These are phyloP conservation scores for Pestalotiopsis sp. DNA, from an alignment of 2,329 filamentous ascomycete species.

Conservation along the genomic window DNA sequence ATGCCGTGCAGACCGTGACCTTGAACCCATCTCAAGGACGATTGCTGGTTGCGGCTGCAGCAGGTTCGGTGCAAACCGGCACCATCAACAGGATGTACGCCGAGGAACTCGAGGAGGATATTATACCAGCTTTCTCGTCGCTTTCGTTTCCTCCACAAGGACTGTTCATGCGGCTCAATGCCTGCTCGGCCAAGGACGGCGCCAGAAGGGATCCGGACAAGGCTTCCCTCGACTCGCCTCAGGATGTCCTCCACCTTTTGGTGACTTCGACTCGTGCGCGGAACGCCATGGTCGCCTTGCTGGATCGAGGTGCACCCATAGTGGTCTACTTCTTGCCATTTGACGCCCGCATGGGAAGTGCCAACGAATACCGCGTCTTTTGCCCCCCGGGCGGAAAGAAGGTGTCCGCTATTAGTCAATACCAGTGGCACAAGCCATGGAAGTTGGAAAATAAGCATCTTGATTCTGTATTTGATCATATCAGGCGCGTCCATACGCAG, in stretches of 20 bases:
- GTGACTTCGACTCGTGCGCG: conserved; percentile 40
- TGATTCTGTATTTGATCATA: conserved; percentile 14
- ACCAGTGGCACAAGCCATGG: conserved; percentile 41
- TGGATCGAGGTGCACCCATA: conserved; percentile 23
- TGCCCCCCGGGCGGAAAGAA: conserved; percentile 35
- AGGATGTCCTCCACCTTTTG: conserved; percentile 38
- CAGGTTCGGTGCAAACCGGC: conserved; percentile 33
- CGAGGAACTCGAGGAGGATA: conserved; percentile 35
- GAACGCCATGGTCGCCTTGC: conserved; percentile 32
- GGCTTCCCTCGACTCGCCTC: conserved; percentile 28
- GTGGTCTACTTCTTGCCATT: conserved; percentile 44
- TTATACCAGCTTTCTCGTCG: conserved; percentile 26
- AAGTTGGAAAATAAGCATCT: conserved; percentile 19
- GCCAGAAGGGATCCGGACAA: conserved; percentile 23
- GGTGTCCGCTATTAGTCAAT: conserved; percentile 44
- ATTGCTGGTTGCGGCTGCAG: conserved; percentile 32
- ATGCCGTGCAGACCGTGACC: conserved; percentile 29
- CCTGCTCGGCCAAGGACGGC: conserved; percentile 47
- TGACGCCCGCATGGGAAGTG: conserved; percentile 38
- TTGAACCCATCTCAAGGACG: conserved; percentile 31
- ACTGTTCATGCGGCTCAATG: conserved; percentile 45
- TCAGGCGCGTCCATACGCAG: background rate
- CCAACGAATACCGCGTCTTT: conserved; percentile 45
- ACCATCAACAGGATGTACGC: conserved; percentile 30
- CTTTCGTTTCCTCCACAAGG: conserved; percentile 34